Conservation (phyloP, 768 basidiomycete genomes). For the Tephrocybe sp. region DNA sequence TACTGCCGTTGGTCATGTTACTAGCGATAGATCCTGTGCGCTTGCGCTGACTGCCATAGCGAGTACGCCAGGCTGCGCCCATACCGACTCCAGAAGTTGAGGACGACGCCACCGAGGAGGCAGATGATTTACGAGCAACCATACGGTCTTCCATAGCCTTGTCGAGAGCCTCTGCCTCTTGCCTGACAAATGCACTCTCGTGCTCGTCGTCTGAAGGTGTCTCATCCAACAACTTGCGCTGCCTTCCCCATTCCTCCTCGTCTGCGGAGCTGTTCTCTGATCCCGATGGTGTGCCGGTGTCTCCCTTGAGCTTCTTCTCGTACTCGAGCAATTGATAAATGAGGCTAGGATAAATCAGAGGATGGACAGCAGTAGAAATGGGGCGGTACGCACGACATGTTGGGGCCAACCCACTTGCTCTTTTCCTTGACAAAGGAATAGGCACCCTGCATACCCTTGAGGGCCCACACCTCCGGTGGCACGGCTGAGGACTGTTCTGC, state of each 20-base stretch:
- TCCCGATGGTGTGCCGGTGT: conserved; percentile 44
- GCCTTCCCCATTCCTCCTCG: conserved; percentile 81
- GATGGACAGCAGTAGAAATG: too few relatives aligned
- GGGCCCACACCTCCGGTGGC: conserved; percentile 72
- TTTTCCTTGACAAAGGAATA: conserved; percentile 90
- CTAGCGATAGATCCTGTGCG: conserved; percentile 79
- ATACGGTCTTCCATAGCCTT: conserved; percentile 86
- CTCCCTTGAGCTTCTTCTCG: conserved; percentile 68
- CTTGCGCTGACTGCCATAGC: conserved; percentile 59
- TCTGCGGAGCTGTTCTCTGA: conserved; percentile 65
- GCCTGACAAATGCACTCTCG: conserved; percentile 60
- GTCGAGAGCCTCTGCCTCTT: conserved; percentile 81
- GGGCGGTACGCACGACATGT: conserved; percentile 96
- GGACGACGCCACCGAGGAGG: conserved; percentile 62
- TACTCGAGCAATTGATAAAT: conserved; percentile 95
- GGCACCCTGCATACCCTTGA: conserved; percentile 88
- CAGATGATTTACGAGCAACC: conserved; percentile 70
- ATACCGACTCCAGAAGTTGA: conserved; percentile 59
- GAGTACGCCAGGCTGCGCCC: conserved; percentile 64
- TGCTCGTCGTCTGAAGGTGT: conserved; percentile 50
- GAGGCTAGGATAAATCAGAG: conserved; percentile 49
- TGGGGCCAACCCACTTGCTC: conserved; percentile 86
- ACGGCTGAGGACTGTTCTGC: conserved; percentile 63
- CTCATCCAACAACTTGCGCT: conserved; percentile 61
- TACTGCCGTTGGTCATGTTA: conserved; percentile 62